These are phyloP conservation scores for Epichloe uncinata DNA, from an alignment of 2,329 filamentous ascomycete genomes.

Conservation along the genomic window DNA sequence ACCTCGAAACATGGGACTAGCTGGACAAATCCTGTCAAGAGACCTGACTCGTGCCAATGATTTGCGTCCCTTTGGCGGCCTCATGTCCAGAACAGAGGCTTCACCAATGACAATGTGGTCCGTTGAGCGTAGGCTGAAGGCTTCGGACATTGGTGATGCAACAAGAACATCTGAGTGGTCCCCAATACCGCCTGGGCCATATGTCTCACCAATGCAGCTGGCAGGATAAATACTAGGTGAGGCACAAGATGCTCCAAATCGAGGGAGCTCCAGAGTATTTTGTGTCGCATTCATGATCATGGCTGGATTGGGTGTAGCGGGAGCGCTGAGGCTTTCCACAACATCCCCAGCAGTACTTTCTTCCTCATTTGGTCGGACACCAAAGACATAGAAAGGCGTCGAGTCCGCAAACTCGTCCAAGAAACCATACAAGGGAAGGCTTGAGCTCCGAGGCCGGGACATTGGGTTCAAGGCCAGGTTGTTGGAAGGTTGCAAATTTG, in stretches of 20 bases:
- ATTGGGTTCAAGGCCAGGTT: conserved; percentile 33
- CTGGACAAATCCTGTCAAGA: conserved; percentile 22
- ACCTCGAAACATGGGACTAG: conserved; percentile 19
- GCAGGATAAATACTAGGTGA: conserved; percentile 13
- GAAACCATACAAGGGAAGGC: conserved; percentile 33
- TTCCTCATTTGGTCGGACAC: conserved; percentile 17
- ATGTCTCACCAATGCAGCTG: conserved; percentile 23
- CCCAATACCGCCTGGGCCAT: conserved; percentile 10
- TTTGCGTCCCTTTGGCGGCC: conserved; percentile 12
- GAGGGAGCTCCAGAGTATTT: conserved; percentile 1
- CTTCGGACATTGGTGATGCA: conserved; percentile 21
- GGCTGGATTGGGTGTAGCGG: conserved; percentile 15
- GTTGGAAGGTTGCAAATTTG: conserved; percentile 35
- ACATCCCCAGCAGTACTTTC: conserved; percentile 10
- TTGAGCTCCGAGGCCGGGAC: conserved; percentile 32
- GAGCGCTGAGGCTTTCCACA: conserved; percentile 7
- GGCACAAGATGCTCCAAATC: conserved; percentile 10
- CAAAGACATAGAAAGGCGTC: conserved; percentile 36
- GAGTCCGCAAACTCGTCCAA: conserved; percentile 29
- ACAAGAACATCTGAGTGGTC: conserved; percentile 11
- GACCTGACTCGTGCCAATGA: conserved; percentile 22
- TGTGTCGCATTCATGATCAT: conserved; percentile 18
- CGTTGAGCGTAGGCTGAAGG: conserved; percentile 19
- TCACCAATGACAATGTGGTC: conserved; percentile 27
- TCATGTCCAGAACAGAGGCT: conserved; percentile 25